Percentiles rank a stretch among this genome's conserved stretches.
These are phyloP conservation scores for Haplosporangium sp. DNA, from an alignment of 371 early-diverging fungal species.

Conservation along the genomic window DNA sequence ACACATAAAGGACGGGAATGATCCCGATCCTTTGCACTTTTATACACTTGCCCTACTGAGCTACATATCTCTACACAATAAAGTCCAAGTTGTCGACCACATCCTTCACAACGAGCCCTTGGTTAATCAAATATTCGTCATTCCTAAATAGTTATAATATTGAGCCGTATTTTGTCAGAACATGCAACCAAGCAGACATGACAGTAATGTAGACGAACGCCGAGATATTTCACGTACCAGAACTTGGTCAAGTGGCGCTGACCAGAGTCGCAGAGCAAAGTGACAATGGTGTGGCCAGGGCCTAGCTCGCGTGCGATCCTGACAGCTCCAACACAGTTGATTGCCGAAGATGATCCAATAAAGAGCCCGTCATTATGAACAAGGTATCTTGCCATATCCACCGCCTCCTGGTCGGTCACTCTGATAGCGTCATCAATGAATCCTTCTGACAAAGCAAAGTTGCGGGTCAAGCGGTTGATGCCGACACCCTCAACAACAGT, in stretches of 20 bases:
- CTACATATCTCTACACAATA: slow-evolving; percentile 13
- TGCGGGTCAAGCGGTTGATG: slow-evolving; percentile 92
- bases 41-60: neutral
- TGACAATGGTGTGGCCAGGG: slow-evolving; percentile 86
- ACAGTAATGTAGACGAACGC: neutral
- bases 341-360: slow-evolving; percentile 91
- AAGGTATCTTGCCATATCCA: slow-evolving; percentile 90
- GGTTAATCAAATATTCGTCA: slow-evolving; percentile 41
- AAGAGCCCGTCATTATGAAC: slow-evolving; percentile 91
- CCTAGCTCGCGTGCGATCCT: slow-evolving; percentile 76
- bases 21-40: neutral
- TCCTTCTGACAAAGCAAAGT: slow-evolving; percentile 75
- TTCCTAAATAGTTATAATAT: slow-evolving; percentile 27
- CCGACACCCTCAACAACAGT: slow-evolving; percentile 97
- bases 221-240: slow-evolving; percentile 62
- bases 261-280: slow-evolving; percentile 86
- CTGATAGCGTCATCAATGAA: slow-evolving; percentile 88
- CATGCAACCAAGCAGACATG: neutral
- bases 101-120: slow-evolving; percentile 48
- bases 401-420: slow-evolving; percentile 91
- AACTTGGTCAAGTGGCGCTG: slow-evolving; percentile 88
- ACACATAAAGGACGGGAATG: neutral
- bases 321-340: slow-evolving; percentile 93
- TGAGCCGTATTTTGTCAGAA: neutral
- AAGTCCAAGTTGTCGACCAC: slow-evolving; percentile 47